Evolutionary conservation across 1,284 basidiomycete genomes (phyloP), one percentile per base, ranked within the genome.

Genomic region (Tetrapyrgos nigripes): DNA sequence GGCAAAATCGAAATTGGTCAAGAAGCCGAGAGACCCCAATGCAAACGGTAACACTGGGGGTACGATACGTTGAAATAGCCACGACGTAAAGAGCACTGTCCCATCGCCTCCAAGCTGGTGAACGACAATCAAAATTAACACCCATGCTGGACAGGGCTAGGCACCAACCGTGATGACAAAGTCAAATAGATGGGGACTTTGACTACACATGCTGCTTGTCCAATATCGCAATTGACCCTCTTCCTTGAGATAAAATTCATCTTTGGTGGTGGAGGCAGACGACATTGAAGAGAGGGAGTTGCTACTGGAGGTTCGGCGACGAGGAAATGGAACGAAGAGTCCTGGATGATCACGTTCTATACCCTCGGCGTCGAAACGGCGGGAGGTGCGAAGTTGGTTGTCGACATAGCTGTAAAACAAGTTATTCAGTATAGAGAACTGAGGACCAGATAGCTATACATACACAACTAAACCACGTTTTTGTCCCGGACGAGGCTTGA

Each of bases 11-110:
- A 99, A 99, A 74, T 98, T 98, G 60, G 97, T 99, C 57, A 99
- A 85, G 80, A 99, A 99, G 11, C 97, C 97, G 23, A 99, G 86
- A 9, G 97, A 99, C 45, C 97, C 97, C n/a, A 99, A 86, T 0
- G 97, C 96, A 73, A 99, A 99, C 0, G 97, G 91, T 26, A 99
- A 87, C 37, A 99, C 95, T 4, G 97, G 97, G 11, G 97, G 97
- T 11, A 99, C 97, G 69, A 98, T 95, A 63, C 90, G 88, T 73
- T 99, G 97, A 82, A 99, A 99, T 33, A 99, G 83, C 97, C 97
- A 99, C 3, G 97, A 99, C 4, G 97, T 98, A 79, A 98, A 99
- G 21, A 99, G 85, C 1, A 99, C 97, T 0, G 97, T 99, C 11
- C 97, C 97, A 72, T 99, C 97, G 17, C 97, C 97, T 47, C 97